Conservation (phyloP, 83 land plant genomes). For the Larix sibirica region DNA sequence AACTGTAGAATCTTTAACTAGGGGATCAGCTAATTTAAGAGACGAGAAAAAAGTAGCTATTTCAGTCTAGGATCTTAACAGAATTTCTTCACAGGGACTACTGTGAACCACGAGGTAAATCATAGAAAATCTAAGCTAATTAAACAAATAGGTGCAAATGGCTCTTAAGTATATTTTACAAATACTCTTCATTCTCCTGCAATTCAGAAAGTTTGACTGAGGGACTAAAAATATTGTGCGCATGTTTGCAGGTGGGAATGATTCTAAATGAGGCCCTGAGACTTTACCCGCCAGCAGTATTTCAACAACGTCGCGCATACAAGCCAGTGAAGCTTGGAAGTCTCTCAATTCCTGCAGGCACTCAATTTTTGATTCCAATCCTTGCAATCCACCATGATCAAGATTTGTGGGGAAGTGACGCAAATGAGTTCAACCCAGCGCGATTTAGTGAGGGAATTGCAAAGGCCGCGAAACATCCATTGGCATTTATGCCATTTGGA, state of each 20-base stretch:
- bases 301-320: constrained; percentile 11
- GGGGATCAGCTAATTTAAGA: too few species aligned
- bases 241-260: constrained; percentile 43
- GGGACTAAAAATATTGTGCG: background rate
- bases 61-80: background rate
- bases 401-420: constrained; percentile 47
- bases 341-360: constrained; percentile 31
- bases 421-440: constrained; percentile 45
- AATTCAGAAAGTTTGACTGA: background rate
- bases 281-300: constrained; percentile 40
- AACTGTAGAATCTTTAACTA: too few species aligned
- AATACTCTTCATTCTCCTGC: background rate
- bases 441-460: constrained; percentile 36
- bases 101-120: background rate
- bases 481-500: constrained; percentile 23
- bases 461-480: constrained; percentile 10
- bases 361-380: constrained; percentile 26
- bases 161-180: background rate
- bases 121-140: background rate
- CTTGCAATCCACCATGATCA: constrained; percentile 40
- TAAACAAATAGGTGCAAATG: background rate
- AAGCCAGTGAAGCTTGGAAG: constrained; percentile 31
- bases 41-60: too few species aligned
- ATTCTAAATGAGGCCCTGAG: constrained; percentile 47
- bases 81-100: background rate